Base-by-base conservation (phyloP, 805 yeast genomes). In the Ogataea dorogensis region DNA sequence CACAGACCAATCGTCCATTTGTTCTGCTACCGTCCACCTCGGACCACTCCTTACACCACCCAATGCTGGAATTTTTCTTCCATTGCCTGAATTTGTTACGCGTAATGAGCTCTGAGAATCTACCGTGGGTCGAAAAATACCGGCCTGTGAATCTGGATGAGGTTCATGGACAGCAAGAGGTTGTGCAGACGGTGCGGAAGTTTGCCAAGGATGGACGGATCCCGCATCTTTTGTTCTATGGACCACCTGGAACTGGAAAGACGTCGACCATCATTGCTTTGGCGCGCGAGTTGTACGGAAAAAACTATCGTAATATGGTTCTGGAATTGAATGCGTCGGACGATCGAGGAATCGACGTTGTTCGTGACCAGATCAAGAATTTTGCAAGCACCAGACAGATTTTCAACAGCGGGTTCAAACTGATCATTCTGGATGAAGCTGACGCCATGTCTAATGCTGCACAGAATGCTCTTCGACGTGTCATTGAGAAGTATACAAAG, bases 321-420 rank as follows among this genome's bases (percentile, higher is more conserved):
- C 65, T 93, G 37, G 98, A 93, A 58, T 71, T 93, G 59, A 93
- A 93, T 63, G 98, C 98, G 4, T 82, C 94, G 4, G 98, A 93
- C 61, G 98, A 93, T 60, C 77, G 98, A 64, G 98, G 98, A 47
- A 93, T 93, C 49, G 95, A 87, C 51, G 97, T 93, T 28, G 98
- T 93, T n/a, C 75, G 99, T 46, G 93, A 93, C 53, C 96, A 88
- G 63, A 88, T 93, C 67, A 93, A 93, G 70, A 88, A 83, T 50
- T 93, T 93, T 66, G 98, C 98, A 8, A 79, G 91, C 19, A 93
- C 98, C 1, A 79, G 87, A 71, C 98, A 93, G 59, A 91, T 93
- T 36, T 93, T 91, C 63, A 71, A 79, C 42, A 71, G 74, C 36
- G 94, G 93, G 10, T 88, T 88, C 71, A 91, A 91, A 56, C 67